phyloP scores from a whole-genome alignment of 1,284 basidiomycete genomes.

The Fistulina hepatica region DNA sequence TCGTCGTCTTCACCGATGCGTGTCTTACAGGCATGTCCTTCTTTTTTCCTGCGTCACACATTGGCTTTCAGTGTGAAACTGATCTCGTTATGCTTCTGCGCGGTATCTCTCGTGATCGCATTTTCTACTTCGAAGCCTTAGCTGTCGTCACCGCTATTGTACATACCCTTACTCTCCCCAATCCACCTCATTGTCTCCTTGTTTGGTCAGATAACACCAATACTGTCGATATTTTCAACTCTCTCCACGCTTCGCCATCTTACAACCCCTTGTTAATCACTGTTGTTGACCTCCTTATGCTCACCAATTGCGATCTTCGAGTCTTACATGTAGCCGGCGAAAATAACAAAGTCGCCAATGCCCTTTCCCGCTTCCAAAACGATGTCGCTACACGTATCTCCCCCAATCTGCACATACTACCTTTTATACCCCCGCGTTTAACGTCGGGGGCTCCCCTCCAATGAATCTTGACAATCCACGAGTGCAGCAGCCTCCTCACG shows the following conservation, averaged over 20 bases:
- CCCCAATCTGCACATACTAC: conserved; percentile 14
- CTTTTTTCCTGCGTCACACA: conserved; percentile 1
- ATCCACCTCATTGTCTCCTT: conserved; percentile 5
- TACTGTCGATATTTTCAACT: conserved; percentile 26
- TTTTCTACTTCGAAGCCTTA: conserved; percentile 24
- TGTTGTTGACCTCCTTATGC: conserved; percentile 21
- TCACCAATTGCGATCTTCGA: conserved; percentile 9
- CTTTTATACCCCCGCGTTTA: conserved; percentile 22
- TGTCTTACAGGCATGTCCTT: conserved; percentile 1
- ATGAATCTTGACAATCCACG: conserved; percentile 13
- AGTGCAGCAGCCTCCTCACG: conserved; percentile 19
- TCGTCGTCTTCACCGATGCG: conserved; percentile 13
- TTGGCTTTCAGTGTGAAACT: conserved; percentile 24
- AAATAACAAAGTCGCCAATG: conserved; percentile 8
- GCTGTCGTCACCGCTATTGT: conserved; percentile 17
- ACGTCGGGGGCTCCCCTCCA: conserved; percentile 18
- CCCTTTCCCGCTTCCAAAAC: conserved; percentile 7
- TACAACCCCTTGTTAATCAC: conserved; percentile 24
- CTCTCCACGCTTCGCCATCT: conserved; percentile 15
- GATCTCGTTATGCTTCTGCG: too few species aligned
- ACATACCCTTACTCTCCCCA: not conserved
- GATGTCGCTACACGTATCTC: conserved; percentile 4
- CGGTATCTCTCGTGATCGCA: too few species aligned
- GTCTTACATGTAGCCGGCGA: conserved; percentile 7
- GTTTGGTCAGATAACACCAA: conserved; percentile 26